These are phyloP conservation scores for Chrysopogon serrulatus DNA, from an alignment of 176 grass and related monocot genomes.

Conservation along the genomic window DNA sequence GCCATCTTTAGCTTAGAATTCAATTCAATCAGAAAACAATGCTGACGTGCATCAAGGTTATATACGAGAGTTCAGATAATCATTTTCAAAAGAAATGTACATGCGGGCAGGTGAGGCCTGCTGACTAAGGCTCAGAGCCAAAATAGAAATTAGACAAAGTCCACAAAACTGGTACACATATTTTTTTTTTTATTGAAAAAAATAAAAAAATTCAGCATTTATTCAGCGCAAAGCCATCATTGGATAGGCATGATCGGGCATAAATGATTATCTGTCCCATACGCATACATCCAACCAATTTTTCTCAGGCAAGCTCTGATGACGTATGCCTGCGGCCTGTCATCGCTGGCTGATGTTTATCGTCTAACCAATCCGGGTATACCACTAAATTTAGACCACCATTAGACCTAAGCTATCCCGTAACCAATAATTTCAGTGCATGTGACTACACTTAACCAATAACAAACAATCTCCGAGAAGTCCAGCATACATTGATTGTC, in stretches of 20 bases:
- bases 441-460: neutral
- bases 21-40: neutral
- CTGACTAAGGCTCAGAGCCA: neutral
- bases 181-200: neutral
- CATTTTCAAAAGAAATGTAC: neutral
- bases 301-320: neutral
- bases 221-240: neutral
- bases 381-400: neutral
- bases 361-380: neutral
- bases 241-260: neutral
- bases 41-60: neutral
- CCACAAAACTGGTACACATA: neutral
- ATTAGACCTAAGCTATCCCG: neutral
- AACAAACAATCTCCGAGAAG: neutral
- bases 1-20: neutral
- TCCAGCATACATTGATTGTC: neutral
- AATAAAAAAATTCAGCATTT: neutral
- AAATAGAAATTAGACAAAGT: neutral
- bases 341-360: neutral
- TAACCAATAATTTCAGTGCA: neutral
- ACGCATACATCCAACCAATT: neutral
- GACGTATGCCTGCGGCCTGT: no score
- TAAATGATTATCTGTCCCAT: neutral
- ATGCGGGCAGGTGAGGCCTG: slow-evolving; percentile 1
- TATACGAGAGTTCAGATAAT: neutral